Percentiles rank a stretch among this genome's conserved stretches.
Evolutionary conservation across 768 basidiomycete species (phyloP).

Genomic region (Tulasnella sp.): DNA sequence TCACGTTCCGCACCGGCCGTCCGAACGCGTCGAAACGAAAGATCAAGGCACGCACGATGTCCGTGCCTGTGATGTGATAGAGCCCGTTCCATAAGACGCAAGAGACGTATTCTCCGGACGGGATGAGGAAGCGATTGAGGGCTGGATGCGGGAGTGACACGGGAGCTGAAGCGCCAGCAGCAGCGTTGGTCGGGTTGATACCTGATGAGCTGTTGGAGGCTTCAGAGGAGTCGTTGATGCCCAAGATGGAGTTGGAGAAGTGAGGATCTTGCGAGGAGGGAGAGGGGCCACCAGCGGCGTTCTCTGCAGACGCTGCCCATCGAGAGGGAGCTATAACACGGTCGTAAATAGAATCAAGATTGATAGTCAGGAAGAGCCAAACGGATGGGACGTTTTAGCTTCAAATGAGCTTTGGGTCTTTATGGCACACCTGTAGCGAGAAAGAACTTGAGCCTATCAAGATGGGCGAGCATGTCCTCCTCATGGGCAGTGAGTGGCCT

Average conservation of each 20-base stretch:
- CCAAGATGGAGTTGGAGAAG: constrained; percentile 23
- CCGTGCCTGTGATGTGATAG: constrained; percentile 92
- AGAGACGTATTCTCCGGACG: constrained; percentile 72
- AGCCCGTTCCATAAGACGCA: constrained; percentile 88
- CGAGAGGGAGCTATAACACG: constrained; percentile 45
- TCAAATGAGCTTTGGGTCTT: neutral
- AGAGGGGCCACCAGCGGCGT: constrained; percentile 19
- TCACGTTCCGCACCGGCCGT: constrained; percentile 81
- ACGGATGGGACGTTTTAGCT: neutral
- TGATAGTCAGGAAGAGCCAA: too few species aligned
- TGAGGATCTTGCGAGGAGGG: constrained; percentile 24
- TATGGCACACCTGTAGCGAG: constrained; percentile 43
- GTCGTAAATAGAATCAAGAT: too few species aligned
- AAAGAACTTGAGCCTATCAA: constrained; percentile 81
- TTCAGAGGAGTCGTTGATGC: constrained; percentile 18
- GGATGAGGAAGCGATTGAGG: constrained; percentile 78
- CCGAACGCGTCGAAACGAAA: constrained; percentile 91
- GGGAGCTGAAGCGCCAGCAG: constrained; percentile 18
- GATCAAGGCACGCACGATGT: constrained; percentile 90
- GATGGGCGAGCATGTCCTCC: constrained; percentile 37
- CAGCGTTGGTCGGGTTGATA: neutral
- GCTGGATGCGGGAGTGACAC: constrained; percentile 49
- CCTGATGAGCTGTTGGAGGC: constrained; percentile 20
- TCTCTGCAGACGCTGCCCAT: constrained; percentile 35
- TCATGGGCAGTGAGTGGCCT: constrained; percentile 9